Evolutionary conservation across 2,329 filamentous ascomycete species (phyloP).

Genomic region (Tolypocladium ovalisporum): DNA sequence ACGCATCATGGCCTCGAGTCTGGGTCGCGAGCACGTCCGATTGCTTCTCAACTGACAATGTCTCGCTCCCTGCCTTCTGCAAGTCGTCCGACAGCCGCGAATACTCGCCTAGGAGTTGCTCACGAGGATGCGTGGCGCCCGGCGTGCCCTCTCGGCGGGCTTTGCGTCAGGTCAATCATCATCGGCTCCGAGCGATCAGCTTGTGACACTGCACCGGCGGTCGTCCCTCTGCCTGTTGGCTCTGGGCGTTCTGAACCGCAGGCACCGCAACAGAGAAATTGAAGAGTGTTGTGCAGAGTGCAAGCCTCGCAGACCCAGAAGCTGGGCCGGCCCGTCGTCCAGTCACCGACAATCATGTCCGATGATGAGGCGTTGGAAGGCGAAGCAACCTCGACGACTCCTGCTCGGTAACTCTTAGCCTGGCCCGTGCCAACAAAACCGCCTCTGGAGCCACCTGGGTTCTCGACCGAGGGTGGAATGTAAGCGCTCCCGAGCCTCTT

Average conservation of each 20-base stretch:
- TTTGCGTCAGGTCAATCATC: conserved; percentile 23
- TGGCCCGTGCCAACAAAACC: conserved; percentile 17
- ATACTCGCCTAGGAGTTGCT: conserved; percentile 1
- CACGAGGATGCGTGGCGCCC: background rate
- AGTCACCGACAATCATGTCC: background rate
- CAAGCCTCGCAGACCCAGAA: conserved; percentile 45
- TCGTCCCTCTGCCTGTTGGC: conserved; percentile 6
- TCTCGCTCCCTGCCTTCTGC: conserved; percentile 6
- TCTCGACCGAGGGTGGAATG: conserved; percentile 35
- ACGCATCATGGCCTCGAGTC: background rate
- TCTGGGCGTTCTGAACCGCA: conserved; percentile 34
- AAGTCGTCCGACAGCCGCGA: conserved; percentile 40
- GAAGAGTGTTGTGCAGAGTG: conserved; percentile 43
- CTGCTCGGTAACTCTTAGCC: conserved; percentile 3
- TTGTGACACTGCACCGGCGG: conserved; percentile 8
- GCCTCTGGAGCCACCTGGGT: conserved; percentile 35
- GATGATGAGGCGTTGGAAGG: background rate
- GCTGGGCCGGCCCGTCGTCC: conserved; percentile 2
- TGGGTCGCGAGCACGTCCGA: background rate
- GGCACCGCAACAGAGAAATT: conserved; percentile 44
- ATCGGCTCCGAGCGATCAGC: conserved; percentile 5
- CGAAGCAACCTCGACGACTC: background rate
- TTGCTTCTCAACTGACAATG: background rate
- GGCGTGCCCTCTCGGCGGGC: conserved; percentile 14
- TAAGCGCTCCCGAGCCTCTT: conserved; percentile 43